Evolutionary conservation across 106 monocot genomes (phyloP).

Genomic region (Phalaenopsis equestris): DNA sequence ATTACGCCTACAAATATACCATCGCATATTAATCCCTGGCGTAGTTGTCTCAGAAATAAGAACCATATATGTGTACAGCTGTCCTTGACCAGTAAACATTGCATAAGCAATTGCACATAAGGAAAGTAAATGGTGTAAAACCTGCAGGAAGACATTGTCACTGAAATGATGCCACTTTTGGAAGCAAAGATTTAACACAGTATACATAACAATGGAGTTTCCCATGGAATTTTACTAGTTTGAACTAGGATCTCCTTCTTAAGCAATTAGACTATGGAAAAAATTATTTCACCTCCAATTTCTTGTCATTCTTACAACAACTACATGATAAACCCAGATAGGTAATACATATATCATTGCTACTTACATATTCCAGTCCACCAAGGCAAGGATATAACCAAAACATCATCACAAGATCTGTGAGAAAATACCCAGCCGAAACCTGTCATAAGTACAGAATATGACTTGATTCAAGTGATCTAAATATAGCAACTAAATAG

Average conservation of each 20-base stretch:
- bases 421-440: slow-evolving; percentile 85
- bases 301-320: not conserved
- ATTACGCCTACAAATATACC: slow-evolving; percentile 39
- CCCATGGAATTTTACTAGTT: slow-evolving; percentile 4
- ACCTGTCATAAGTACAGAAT: slow-evolving; percentile 34
- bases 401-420: slow-evolving; percentile 79
- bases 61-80: slow-evolving; percentile 79
- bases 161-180: not conserved
- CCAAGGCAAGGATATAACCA: slow-evolving; percentile 94
- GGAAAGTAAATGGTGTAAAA: slow-evolving; percentile 76
- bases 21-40: slow-evolving; percentile 83
- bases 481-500: not conserved
- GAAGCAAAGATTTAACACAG: not conserved
- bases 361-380: slow-evolving; percentile 93
- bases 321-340: slow-evolving; percentile 39
- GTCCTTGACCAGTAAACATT: slow-evolving; percentile 75
- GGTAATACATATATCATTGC: slow-evolving; percentile 6
- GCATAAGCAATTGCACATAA: slow-evolving; percentile 57
- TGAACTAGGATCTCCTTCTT: not conserved
- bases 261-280: slow-evolving; percentile 1
- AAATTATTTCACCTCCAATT: not conserved
- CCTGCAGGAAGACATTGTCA: slow-evolving; percentile 23
- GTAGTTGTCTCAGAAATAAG: slow-evolving; percentile 95
- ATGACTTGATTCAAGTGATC: not conserved
- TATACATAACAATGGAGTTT: not conserved